Base-by-base conservation (phyloP, 768 basidiomycete species). In the Lactifluus piperatus region DNA sequence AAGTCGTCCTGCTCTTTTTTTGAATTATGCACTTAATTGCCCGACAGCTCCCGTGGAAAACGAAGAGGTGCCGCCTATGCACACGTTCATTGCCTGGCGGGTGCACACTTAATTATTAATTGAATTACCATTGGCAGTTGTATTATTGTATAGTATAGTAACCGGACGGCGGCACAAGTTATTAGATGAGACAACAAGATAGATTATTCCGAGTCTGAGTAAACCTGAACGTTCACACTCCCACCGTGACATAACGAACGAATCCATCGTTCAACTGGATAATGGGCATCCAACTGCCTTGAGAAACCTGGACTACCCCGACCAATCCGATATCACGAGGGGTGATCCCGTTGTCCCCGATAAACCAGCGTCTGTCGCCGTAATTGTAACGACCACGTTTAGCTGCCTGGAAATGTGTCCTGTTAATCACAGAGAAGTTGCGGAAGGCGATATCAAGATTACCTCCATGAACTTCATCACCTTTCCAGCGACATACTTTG, bases 251-350 rank as follows among this genome's bases (percentile, higher is more conserved):
- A 13, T 4, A 29, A 10, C 6, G 27, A 20, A 5, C 20, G 39
- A 46, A 56, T 18, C 45, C 20, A 29, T 32, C n/a, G 10, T 51
- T 41, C 26, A 52, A 13, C 16, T 56, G 60, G 36, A 61, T 54
- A 51, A 60, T 56, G 1, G 59, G 59, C 59, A 60, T 60, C 59
- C 54, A 60, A 32, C 59, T 60, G 5, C 59, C 59, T 51, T 51
- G 54, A 4, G 59, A 60, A 8, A 60, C 59, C 0, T 60, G 54
- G 22, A 60, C 34, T 1, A 26, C 43, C 18, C 59, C 59, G 11
- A 60, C 45, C 34, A 60, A 45, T 14, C 7, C 18, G 43, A 60
- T 5, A 5, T 56, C 2, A 0, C 4, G 0, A n/a, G 48, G 32
- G 9, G 34, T 46, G 43, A 60, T 60, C 14, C 29, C 43, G 3